Evolutionary conservation across 352 stramenopile genomes (phyloP), one percentile per base, ranked within the genome.

Genomic region (Phytopythium oedochilum): DNA sequence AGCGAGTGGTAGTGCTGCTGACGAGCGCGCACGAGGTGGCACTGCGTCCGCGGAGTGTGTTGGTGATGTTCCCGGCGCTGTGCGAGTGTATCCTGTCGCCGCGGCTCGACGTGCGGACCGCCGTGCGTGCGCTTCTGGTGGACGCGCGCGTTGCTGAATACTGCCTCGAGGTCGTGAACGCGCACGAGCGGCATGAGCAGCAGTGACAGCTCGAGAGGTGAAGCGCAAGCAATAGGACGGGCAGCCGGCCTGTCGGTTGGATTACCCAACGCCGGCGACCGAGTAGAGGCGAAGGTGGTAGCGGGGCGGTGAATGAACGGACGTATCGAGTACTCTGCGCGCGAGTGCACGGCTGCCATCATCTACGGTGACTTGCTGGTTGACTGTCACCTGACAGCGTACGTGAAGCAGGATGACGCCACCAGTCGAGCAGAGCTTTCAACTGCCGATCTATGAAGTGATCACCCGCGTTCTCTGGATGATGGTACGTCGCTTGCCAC

Each of bases 1-100:
- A 90, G 52, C 71, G 76, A 44, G 72, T 91, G n/a, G 62, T 92
- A 28, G 73, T 89, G 35, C 58, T 94, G 10, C 67, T 94, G 20
- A 75, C 53, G 36, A 91, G 66, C 44, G 63, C 71, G 14, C 60
- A 69, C 6, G 78, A 89, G 50, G 75, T 83, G 5, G 70, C 70
- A 0, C 59, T 92, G 60, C 69, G 65, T 14, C 67, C 80, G 23
- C 76, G 66, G 11, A 80, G 70, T 53, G 60, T 93, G 23, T 63
- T 93, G 35, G 77, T 83, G 47, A 75, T 94, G 71, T 94, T 89
- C 59, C 71, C 76, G 3, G 66, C 81, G 26, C 61, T 94, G n/a
- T 94, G 85, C 40, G 67, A 61, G 20, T 92, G 81, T 64, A 94
- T 94, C 52, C 78, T 76, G 43, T 91, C 78, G 25, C 63, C 65